Percentiles rank a stretch among this genome's conserved stretches.
Evolutionary conservation across 805 yeast species (phyloP).

Genomic region (Metahyphopichia silvanorum): DNA sequence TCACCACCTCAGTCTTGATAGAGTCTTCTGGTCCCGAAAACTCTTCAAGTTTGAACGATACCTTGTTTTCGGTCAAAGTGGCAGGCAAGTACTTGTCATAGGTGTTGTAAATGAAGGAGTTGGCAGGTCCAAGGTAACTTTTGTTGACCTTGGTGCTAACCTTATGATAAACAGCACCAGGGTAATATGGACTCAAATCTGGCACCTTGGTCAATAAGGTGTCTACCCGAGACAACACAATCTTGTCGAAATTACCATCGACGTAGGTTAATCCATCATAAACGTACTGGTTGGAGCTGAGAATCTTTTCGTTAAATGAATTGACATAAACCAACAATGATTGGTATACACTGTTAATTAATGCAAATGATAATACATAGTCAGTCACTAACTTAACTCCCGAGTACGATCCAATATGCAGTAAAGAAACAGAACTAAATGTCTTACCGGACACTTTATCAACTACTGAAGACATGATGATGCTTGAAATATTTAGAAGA

Average conservation of each 20-base stretch:
- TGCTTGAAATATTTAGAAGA: background rate
- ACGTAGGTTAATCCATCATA: slow-evolving; percentile 13
- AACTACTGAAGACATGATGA: slow-evolving; percentile 6
- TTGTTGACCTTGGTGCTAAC: slow-evolving; percentile 6
- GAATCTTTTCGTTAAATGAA: slow-evolving; percentile 18
- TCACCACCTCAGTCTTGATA: slow-evolving; percentile 11
- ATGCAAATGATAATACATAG: slow-evolving; percentile 21
- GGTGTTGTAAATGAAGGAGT: slow-evolving; percentile 12
- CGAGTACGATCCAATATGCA: slow-evolving; percentile 31
- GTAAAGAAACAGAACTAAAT: slow-evolving; percentile 29
- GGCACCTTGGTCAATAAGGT: slow-evolving; percentile 9
- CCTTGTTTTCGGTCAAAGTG: slow-evolving; percentile 21
- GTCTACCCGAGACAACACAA: slow-evolving; percentile 22
- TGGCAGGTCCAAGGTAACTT: slow-evolving; percentile 9
- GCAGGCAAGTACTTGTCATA: slow-evolving; percentile 23
- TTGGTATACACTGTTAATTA: slow-evolving; percentile 20
- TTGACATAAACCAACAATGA: slow-evolving; percentile 19
- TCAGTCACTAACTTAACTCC: slow-evolving; percentile 18
- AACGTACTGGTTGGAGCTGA: slow-evolving; percentile 16
- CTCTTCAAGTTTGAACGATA: slow-evolving; percentile 20
- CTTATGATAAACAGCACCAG: slow-evolving; percentile 7
- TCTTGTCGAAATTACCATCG: slow-evolving; percentile 20
- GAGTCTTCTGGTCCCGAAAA: slow-evolving; percentile 3
- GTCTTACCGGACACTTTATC: slow-evolving; percentile 6
- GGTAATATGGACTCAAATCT: slow-evolving; percentile 7